Evolutionary conservation across 2,329 filamentous ascomycete species (phyloP).

Genomic region (Venturia effusa): DNA sequence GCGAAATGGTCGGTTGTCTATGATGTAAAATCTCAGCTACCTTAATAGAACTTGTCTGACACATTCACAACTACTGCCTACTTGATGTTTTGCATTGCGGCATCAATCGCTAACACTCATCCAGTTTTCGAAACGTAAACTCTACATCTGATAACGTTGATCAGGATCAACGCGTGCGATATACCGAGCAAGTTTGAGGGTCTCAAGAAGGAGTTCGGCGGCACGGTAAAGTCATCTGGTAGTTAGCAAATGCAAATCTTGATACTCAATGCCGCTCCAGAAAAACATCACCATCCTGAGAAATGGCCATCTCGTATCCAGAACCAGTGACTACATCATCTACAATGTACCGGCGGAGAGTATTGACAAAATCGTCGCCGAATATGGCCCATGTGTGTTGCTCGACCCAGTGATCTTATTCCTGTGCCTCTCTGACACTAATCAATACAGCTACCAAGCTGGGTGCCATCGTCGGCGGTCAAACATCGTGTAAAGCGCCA

Average conservation of each 20-base stretch:
- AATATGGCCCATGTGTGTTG: slow-evolving; percentile 82
- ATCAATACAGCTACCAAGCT: slow-evolving; percentile 68
- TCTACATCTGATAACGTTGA: slow-evolving; percentile 8
- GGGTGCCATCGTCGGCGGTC: slow-evolving; percentile 88
- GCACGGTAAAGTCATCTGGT: slow-evolving; percentile 60
- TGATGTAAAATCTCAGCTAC: slow-evolving; percentile 99
- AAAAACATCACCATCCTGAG: slow-evolving; percentile 71
- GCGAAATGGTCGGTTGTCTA: slow-evolving; percentile 57
- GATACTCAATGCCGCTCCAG: slow-evolving; percentile 45
- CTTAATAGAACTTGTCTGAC: slow-evolving; percentile 83
- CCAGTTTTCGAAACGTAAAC: neutral
- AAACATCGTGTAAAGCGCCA: slow-evolving; percentile 96
- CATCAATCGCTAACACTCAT: neutral
- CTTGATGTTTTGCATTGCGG: neutral
- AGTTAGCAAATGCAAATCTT: slow-evolving; percentile 24
- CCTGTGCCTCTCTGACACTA: neutral
- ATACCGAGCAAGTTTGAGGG: slow-evolving; percentile 76
- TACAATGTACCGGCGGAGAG: slow-evolving; percentile 94
- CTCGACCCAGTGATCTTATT: slow-evolving; percentile 2
- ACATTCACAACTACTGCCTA: neutral
- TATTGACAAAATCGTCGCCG: slow-evolving; percentile 76
- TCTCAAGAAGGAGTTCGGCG: slow-evolving; percentile 69
- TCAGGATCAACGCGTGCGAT: slow-evolving; percentile 91
- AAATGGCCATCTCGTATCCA: slow-evolving; percentile 92
- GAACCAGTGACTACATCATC: slow-evolving; percentile 95